These are phyloP conservation scores for Fusarium concolor DNA, from an alignment of 2,329 filamentous ascomycete species.

Conservation along the genomic window DNA sequence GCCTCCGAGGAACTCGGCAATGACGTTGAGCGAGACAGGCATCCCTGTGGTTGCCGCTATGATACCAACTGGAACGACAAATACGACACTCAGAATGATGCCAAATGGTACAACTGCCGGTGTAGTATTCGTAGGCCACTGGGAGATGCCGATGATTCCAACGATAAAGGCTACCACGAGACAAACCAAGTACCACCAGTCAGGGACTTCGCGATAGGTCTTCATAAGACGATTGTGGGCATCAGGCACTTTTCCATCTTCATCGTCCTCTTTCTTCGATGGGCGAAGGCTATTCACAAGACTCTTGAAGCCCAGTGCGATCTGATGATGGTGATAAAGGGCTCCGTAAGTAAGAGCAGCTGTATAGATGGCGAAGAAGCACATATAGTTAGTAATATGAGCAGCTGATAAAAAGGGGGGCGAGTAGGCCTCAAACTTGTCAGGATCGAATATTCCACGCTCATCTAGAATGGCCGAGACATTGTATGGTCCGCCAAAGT, in stretches of 20 bases:
- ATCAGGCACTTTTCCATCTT: slow-evolving; percentile 46
- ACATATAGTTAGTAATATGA: slow-evolving; percentile 52
- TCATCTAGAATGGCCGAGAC: slow-evolving; percentile 51
- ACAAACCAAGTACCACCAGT: slow-evolving; percentile 59
- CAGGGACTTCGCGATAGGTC: slow-evolving; percentile 59
- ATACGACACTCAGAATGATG: slow-evolving; percentile 55
- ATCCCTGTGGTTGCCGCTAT: slow-evolving; percentile 58
- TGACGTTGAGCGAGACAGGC: slow-evolving; percentile 57
- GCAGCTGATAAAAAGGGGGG: slow-evolving; percentile 56
- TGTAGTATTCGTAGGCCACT: slow-evolving; percentile 58
- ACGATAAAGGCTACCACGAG: slow-evolving; percentile 49
- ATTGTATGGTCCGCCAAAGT: slow-evolving; percentile 54
- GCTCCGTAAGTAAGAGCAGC: slow-evolving; percentile 55
- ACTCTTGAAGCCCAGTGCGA: slow-evolving; percentile 52
- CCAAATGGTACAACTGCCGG: slow-evolving; percentile 58
- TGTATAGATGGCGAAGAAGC: slow-evolving; percentile 57
- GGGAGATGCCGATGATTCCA: slow-evolving; percentile 52
- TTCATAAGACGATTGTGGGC: slow-evolving; percentile 62
- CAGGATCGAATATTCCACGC: slow-evolving; percentile 51
- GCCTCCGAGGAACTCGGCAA: slow-evolving; percentile 62
- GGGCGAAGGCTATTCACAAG: slow-evolving; percentile 44
- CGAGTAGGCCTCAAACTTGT: slow-evolving; percentile 56
- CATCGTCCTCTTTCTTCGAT: slow-evolving; percentile 42
- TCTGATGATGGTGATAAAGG: slow-evolving; percentile 55
- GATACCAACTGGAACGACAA: slow-evolving; percentile 59